Evolutionary conservation across 177 flowering plant species (phyloP).

Genomic region (Telopea speciosissima): DNA sequence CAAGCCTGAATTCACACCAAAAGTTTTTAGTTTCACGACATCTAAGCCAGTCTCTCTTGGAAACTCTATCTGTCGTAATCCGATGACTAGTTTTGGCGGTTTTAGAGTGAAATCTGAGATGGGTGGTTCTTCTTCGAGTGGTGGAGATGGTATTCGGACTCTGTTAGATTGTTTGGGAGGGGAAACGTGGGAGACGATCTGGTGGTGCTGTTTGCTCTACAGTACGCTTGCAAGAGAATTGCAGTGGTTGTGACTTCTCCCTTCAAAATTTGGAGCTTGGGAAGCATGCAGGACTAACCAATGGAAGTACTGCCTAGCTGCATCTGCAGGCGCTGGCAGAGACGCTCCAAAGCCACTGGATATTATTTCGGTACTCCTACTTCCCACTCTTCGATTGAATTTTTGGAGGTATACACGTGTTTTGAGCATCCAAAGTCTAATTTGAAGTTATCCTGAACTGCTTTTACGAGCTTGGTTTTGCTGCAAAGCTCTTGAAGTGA

Average conservation of each 20-base stretch:
- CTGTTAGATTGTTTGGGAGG: constrained; percentile 59
- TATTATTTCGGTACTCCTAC: constrained; percentile 53
- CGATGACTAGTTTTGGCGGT: constrained; percentile 33
- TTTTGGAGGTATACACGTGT: constrained; percentile 6
- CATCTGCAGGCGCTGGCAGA: constrained; percentile 26
- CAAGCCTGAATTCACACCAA: constrained; percentile 23
- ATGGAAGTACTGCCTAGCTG: constrained; percentile 12
- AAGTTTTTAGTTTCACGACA: background rate
- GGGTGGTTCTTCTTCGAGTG: constrained; percentile 10
- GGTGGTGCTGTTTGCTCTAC: constrained; percentile 61
- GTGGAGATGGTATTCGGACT: constrained; percentile 31
- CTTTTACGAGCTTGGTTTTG: background rate
- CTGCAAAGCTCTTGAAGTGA: too few relatives aligned
- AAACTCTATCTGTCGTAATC: background rate
- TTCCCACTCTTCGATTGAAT: constrained; percentile 19
- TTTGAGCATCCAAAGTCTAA: background rate
- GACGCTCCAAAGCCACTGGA: constrained; percentile 94
- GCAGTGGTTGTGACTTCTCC: constrained; percentile 92
- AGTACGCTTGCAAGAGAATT: constrained; percentile 85
- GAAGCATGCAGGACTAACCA: constrained; percentile 19
- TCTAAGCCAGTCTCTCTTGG: background rate
- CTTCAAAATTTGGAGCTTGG: constrained; percentile 49
- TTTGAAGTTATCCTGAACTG: background rate
- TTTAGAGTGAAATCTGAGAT: constrained; percentile 11
- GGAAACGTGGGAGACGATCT: constrained; percentile 66